Evolutionary conservation across 257 asterid species (phyloP).

Genomic region (Nicotiana tomentosiformis): DNA sequence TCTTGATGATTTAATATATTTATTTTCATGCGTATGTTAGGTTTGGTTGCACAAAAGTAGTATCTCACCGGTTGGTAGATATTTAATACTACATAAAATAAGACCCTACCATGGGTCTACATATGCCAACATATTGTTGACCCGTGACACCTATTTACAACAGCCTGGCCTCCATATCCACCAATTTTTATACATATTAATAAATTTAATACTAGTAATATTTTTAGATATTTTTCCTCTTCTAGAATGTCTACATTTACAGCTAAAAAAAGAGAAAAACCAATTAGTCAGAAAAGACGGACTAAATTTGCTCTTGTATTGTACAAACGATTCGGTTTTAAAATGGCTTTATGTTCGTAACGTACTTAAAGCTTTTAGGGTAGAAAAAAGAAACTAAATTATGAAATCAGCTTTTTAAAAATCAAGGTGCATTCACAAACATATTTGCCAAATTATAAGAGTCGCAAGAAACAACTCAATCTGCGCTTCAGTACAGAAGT

Average conservation of each 20-base stretch:
- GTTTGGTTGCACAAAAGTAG: background rate
- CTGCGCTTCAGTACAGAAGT: no score
- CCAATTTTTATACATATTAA: background rate
- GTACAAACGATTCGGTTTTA: background rate
- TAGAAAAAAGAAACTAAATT: background rate
- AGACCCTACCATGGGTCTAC: slow-evolving; percentile 7
- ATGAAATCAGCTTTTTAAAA: no score
- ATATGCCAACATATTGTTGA: slow-evolving; percentile 3
- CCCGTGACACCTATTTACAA: slow-evolving; percentile 23
- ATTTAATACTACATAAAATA: background rate
- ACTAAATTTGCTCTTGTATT: background rate
- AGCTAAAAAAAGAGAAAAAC: background rate
- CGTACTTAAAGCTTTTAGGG: background rate
- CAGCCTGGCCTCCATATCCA: slow-evolving; percentile 22
- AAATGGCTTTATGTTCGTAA: background rate
- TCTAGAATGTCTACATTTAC: background rate
- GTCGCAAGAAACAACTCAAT: no score
- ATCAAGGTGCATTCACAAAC: background rate
- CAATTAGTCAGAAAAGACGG: background rate
- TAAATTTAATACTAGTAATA: background rate
- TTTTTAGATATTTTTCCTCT: background rate
- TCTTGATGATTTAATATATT: background rate
- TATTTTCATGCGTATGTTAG: background rate
- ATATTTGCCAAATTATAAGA: no score
- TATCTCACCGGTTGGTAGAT: slow-evolving; percentile 22